Evolutionary conservation across 2,329 filamentous ascomycete species (phyloP).

Genomic region (Colletotrichum acutatum): DNA sequence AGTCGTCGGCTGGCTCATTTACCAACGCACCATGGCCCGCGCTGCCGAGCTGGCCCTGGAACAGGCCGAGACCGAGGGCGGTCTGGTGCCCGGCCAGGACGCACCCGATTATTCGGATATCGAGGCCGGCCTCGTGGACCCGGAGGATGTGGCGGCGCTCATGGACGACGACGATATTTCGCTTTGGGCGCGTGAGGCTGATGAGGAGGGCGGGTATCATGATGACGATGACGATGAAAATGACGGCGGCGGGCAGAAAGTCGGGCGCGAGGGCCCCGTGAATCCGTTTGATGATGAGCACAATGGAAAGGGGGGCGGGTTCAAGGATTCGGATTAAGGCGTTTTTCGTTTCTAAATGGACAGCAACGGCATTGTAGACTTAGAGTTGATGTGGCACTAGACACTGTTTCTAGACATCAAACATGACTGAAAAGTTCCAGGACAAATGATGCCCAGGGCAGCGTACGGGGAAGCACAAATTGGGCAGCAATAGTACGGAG

Average conservation of each 20-base stretch:
- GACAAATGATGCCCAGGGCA: background rate
- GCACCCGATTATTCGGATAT: slow-evolving; percentile 53
- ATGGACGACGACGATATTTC: slow-evolving; percentile 71
- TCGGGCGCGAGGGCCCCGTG: background rate
- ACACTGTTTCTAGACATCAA: background rate
- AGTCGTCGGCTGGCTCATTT: slow-evolving; percentile 86
- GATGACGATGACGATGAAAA: slow-evolving; percentile 47
- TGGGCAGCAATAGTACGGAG: background rate
- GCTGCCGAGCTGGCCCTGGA: slow-evolving; percentile 67
- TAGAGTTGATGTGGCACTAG: background rate
- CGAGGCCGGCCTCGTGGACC: slow-evolving; percentile 56
- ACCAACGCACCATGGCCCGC: slow-evolving; percentile 74
- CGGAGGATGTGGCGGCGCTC: slow-evolving; percentile 62
- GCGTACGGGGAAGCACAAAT: background rate
- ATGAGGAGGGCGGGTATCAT: slow-evolving; percentile 42
- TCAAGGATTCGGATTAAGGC: slow-evolving; percentile 18
- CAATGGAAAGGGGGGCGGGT: background rate
- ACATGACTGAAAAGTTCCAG: background rate
- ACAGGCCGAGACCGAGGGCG: slow-evolving; percentile 43
- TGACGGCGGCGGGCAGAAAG: slow-evolving; percentile 25
- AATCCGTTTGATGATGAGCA: slow-evolving; percentile 6
- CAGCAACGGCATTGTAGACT: slow-evolving; percentile 5
- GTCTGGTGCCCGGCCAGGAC: slow-evolving; percentile 36
- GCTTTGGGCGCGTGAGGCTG: slow-evolving; percentile 61
- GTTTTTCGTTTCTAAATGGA: background rate